These are phyloP conservation scores for Cytospora paraplurivora DNA, from an alignment of 2,329 filamentous ascomycete genomes.

Conservation along the genomic window DNA sequence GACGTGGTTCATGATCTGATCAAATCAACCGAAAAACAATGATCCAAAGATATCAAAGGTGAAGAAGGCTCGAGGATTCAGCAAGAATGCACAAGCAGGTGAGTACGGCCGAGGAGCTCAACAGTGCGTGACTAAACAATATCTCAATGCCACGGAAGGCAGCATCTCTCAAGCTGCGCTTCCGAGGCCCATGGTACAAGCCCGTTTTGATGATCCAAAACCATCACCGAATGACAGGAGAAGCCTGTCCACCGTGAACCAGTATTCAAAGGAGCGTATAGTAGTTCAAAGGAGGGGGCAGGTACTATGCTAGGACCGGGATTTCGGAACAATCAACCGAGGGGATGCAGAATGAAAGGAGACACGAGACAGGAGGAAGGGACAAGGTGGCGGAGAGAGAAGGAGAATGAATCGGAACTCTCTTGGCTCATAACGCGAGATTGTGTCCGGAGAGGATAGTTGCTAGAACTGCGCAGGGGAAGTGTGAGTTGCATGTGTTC, in stretches of 20 bases:
- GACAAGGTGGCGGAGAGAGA: slow-evolving; percentile 1
- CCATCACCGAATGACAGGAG: not conserved
- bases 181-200: not conserved
- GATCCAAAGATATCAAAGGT: not conserved
- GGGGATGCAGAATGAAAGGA: slow-evolving; percentile 19
- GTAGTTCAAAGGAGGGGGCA: slow-evolving; percentile 11
- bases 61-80: not conserved
- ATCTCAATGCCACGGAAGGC: slow-evolving; percentile 8
- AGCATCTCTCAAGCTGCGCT: not conserved
- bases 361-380: slow-evolving; percentile 16
- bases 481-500: slow-evolving; percentile 14
- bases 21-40: not conserved
- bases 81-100: not conserved
- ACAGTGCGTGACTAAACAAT: slow-evolving; percentile 3
- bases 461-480: slow-evolving; percentile 6
- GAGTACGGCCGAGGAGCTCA: not conserved
- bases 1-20: not conserved
- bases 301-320: slow-evolving; percentile 24
- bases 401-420: slow-evolving; percentile 1
- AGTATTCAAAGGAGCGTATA: not conserved
- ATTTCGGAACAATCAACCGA: slow-evolving; percentile 20
- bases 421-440: not conserved
- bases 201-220: not conserved
- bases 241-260: not conserved
- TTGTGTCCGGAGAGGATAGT: not conserved